Conservation (phyloP, 2,329 filamentous ascomycete species). For the Mycosphaerella sp. region DNA sequence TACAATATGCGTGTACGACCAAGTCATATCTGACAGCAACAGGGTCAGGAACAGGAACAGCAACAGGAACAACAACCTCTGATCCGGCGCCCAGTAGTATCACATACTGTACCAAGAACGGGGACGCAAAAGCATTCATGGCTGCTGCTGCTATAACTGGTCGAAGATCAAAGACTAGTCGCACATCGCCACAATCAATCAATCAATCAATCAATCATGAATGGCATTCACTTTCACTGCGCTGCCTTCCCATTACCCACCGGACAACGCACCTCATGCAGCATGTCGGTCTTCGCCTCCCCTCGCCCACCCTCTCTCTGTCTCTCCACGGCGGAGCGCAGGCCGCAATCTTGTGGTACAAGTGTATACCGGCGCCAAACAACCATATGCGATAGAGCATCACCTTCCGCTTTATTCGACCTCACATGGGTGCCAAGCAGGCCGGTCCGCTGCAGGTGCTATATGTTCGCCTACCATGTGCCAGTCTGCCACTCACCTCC, state of each 20-base stretch:
- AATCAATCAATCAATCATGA: no score
- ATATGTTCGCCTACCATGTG: slow-evolving; percentile 4
- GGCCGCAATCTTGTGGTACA: neutral
- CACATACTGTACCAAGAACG: neutral
- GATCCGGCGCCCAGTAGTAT: neutral
- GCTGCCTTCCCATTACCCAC: neutral
- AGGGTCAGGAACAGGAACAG: slow-evolving; percentile 4
- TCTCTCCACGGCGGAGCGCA: neutral
- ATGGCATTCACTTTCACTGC: neutral
- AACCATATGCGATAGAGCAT: neutral
- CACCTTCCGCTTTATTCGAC: neutral
- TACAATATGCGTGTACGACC: slow-evolving; percentile 2
- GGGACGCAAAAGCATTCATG: no score
- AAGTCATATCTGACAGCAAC: slow-evolving; percentile 9
- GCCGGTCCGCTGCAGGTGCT: neutral
- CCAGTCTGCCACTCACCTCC: slow-evolving; percentile 8
- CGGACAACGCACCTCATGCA: neutral
- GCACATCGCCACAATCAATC: no score
- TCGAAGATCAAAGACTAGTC: neutral
- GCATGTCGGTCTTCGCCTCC: slow-evolving; percentile 5
- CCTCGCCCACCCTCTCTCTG: no score
- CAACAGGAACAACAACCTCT: neutral
- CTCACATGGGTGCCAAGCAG: neutral
- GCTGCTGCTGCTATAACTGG: neutral
- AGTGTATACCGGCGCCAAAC: neutral